A percentile compares a stretch with the other conserved stretches of the same genome.
Conservation (phyloP, 805 yeast genomes). For the Henningerozyma blattae region DNA sequence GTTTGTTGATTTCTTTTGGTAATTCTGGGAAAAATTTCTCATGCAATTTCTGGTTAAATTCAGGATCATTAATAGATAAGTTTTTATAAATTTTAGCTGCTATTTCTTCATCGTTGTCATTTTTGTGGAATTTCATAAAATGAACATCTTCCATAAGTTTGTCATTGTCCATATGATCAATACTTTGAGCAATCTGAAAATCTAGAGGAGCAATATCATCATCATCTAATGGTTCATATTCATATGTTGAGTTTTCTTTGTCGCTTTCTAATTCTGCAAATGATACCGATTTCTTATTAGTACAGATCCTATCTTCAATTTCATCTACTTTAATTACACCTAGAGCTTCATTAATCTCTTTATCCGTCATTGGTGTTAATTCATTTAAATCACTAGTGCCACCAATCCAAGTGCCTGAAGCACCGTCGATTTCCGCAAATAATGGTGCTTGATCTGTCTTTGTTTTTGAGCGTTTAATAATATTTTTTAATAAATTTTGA, state of each 20-base stretch:
- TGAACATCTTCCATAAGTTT: constrained; percentile 41
- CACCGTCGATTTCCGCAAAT: constrained; percentile 25
- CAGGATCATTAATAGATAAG: constrained; percentile 62
- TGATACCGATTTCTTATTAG: constrained; percentile 1
- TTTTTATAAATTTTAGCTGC: constrained; percentile 7
- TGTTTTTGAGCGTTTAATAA: constrained; percentile 32
- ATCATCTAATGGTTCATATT: constrained; percentile 26
- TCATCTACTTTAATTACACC: constrained; percentile 9
- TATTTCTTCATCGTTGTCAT: constrained; percentile 16
- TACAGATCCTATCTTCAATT: constrained; percentile 11
- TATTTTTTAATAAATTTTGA: constrained; percentile 43
- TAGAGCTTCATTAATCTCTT: constrained; percentile 20
- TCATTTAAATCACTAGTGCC: constrained; percentile 15
- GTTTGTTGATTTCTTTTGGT: constrained; percentile 66
- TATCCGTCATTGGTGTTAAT: constrained; percentile 17
- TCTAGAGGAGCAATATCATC: constrained; percentile 42
- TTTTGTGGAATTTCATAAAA: constrained; percentile 43
- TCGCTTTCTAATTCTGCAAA: constrained; percentile 6
- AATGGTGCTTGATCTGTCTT: constrained; percentile 31
- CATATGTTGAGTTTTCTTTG: constrained; percentile 6
- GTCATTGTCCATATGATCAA: constrained; percentile 33
- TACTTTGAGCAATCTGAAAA: constrained; percentile 34
- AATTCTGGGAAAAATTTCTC: constrained; percentile 82
- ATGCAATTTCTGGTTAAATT: constrained; percentile 67
- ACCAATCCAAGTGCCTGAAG: constrained; percentile 27